Percentiles rank a stretch among this genome's conserved stretches.
Conservation (phyloP, 441 rosid genomes). For the Pelargonium cotyledonis region DNA sequence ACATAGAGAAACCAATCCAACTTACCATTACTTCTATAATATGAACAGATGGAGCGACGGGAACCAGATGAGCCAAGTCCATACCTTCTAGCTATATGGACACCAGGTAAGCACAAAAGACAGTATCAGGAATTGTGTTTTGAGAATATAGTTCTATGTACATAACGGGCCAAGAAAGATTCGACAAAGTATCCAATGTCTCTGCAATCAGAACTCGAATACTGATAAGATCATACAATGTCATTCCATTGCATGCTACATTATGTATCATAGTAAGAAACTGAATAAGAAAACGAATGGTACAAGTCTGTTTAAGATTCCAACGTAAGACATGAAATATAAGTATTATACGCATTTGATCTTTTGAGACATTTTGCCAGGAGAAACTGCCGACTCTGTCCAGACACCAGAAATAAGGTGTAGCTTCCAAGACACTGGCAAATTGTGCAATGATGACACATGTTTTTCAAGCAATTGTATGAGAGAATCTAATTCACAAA, state of each 20-base stretch:
- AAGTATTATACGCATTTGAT: neutral
- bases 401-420: conserved; percentile 39
- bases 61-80: conserved; percentile 93
- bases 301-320: neutral
- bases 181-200: conserved; percentile 2
- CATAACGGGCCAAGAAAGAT: neutral
- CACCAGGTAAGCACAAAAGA: conserved; percentile 62
- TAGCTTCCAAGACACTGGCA: conserved; percentile 30
- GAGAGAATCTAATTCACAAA: conserved; percentile 49
- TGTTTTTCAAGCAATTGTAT: conserved; percentile 45
- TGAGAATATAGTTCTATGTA: neutral
- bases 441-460: conserved; percentile 33
- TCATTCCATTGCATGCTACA: neutral
- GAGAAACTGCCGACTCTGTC: conserved; percentile 50
- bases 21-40: conserved; percentile 8
- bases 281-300: neutral
- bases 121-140: neutral
- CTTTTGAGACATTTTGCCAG: conserved; percentile 23
- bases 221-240: neutral
- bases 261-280: neutral
- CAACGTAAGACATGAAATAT: neutral
- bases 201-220: neutral
- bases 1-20: conserved; percentile 20
- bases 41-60: conserved; percentile 67
- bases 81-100: conserved; percentile 93